Evolutionary conservation across 2,329 filamentous ascomycete species (phyloP).

Genomic region (Calonectria crousiana): DNA sequence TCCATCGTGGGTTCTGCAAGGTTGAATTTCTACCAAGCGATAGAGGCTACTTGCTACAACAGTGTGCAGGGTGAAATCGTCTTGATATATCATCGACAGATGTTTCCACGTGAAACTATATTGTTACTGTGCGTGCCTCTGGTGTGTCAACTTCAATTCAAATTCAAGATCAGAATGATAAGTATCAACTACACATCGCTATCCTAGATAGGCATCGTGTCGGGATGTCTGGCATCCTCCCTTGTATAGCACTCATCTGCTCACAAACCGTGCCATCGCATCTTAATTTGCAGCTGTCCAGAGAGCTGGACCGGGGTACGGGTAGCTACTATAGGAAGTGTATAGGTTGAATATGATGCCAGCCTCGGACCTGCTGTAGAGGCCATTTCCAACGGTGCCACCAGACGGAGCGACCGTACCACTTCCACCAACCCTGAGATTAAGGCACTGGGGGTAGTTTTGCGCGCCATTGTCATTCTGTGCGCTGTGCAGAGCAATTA

Average conservation of each 20-base stretch:
- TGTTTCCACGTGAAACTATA: neutral
- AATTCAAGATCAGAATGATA: no score
- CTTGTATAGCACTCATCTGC: no score
- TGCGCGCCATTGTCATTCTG: conserved; percentile 58
- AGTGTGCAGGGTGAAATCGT: neutral
- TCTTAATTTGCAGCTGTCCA: conserved; percentile 32
- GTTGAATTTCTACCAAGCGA: neutral
- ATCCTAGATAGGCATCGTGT: neutral
- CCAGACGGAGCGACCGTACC: conserved; percentile 45
- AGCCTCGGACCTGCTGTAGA: conserved; percentile 40
- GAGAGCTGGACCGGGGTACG: conserved; percentile 37
- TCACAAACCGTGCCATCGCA: neutral
- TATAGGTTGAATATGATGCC: conserved; percentile 47
- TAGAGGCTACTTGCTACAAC: neutral
- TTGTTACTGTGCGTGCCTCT: no score
- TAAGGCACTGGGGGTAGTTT: conserved; percentile 64
- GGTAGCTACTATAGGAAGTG: conserved; percentile 34
- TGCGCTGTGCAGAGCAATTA: conserved; percentile 61
- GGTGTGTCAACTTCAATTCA: neutral
- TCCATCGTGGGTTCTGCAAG: neutral
- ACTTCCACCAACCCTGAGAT: conserved; percentile 57
- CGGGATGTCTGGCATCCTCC: no score
- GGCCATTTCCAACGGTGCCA: conserved; percentile 43
- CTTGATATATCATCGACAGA: neutral
- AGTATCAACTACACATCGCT: neutral